Evolutionary conservation across 2,329 filamentous ascomycete species (phyloP), one percentile per base, ranked within the genome.

Genomic region (Fusarium denticulatum): DNA sequence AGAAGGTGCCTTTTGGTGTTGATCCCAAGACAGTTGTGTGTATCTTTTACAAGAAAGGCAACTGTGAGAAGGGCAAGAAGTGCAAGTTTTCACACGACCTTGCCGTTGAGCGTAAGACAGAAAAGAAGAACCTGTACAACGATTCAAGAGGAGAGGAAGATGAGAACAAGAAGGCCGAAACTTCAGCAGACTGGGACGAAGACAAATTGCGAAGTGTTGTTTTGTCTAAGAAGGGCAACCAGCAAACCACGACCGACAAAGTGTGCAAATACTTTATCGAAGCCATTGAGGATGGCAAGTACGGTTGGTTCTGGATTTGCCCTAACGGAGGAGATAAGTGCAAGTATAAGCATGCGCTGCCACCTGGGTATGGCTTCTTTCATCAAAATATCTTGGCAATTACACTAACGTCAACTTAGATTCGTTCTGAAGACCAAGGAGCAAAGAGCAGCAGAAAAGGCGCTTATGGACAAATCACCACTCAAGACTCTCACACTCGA

Each of bases 211-310:
- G 93, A 77, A 92, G 92, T 63, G 96, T 99, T 40, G 94, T 99
- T 30, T 78, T 97, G 81, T 97, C 93, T 79, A 99, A 99, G 86
- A 97, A 99, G 83, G 96, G 96, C 59, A 99, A 99, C 83, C 96
- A 97, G 69, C 91, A 92, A 81, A 97, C 95, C 28, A 94, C 93
- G 10, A 99, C 96, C 52, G 96, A 99, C 81, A 99, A 98, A 85
- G 96, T 99, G 76, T 99, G 96, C 94, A 99, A 98, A 85, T 97
- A 86, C 87, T 99, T 99, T 82, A 96, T 98, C 81, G 92, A 95
- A 76, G 96, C 96, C 32, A 96, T 99, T 72, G 96, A 99, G 85
- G 96, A 99, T 81, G 94, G 95, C 79, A 99, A 98, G 84, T 99
- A 99, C 79, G 96, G 96, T 72, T 99, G 96, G 96, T 98, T 99